A percentile compares a stretch with the other conserved stretches of the same genome.
Conservation (phyloP, 2,329 filamentous ascomycete species). For the Penicillium digitatum region DNA sequence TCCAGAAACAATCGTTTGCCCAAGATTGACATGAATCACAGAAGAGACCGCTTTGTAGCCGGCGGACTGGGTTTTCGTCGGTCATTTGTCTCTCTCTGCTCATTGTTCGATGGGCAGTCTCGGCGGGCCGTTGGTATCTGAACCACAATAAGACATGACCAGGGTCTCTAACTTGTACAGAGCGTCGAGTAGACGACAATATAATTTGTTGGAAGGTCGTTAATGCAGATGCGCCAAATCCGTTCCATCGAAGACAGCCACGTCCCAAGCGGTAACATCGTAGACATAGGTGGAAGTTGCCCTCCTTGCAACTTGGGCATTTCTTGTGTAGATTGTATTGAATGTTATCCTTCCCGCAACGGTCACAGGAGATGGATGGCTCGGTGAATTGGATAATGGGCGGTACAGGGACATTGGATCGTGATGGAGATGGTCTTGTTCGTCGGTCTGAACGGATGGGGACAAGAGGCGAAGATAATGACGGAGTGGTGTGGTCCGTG, state of each 20-base stretch:
- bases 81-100: constrained; percentile 52
- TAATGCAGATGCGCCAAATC: constrained; percentile 73
- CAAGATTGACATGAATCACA: constrained; percentile 71
- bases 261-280: constrained; percentile 72
- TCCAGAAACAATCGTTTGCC: constrained; percentile 84
- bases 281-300: constrained; percentile 74
- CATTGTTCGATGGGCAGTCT: constrained; percentile 26
- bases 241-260: constrained; percentile 83
- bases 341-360: constrained; percentile 67
- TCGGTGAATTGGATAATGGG: constrained; percentile 54
- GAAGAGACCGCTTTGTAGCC: constrained; percentile 76
- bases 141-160: constrained; percentile 51
- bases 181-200: constrained; percentile 27
- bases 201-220: constrained; percentile 59
- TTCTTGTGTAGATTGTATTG: constrained; percentile 85
- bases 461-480: constrained; percentile 19
- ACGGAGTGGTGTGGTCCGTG: constrained; percentile 7
- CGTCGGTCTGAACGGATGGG: constrained; percentile 21
- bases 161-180: constrained; percentile 15
- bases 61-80: constrained; percentile 61
- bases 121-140: constrained; percentile 33
- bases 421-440: constrained; percentile 33
- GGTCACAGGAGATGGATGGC: constrained; percentile 68
- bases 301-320: constrained; percentile 66
- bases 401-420: constrained; percentile 27